These are phyloP conservation scores for Lactarius pseudohatsudake DNA, from an alignment of 768 basidiomycete species.

Conservation along the genomic window DNA sequence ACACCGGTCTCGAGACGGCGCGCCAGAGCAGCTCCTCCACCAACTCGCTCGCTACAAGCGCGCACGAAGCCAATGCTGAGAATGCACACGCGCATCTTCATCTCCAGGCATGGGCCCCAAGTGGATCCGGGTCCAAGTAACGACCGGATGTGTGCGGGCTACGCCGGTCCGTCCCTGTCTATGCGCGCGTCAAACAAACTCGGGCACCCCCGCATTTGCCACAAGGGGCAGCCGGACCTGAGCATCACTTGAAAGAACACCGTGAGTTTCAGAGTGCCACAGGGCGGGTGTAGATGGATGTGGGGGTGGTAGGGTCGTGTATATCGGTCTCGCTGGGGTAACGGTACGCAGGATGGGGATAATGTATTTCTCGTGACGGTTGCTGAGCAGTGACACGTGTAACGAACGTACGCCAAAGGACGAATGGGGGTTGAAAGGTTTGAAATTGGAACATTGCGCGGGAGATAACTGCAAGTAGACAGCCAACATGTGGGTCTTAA, in stretches of 20 bases:
- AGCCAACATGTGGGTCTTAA: background rate
- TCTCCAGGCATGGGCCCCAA: background rate
- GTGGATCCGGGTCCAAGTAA: background rate
- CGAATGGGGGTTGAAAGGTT: slow-evolving; percentile 36
- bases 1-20: background rate
- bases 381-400: slow-evolving; percentile 44
- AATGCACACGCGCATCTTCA: background rate
- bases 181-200: background rate
- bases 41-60: slow-evolving; percentile 5
- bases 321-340: slow-evolving; percentile 32
- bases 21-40: slow-evolving; percentile 10
- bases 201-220: background rate
- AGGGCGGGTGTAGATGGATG: slow-evolving; percentile 37
- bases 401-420: slow-evolving; percentile 57
- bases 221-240: slow-evolving; percentile 35
- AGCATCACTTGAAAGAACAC: slow-evolving; percentile 40
- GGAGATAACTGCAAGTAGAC: too few species aligned
- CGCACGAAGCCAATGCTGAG: background rate
- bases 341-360: slow-evolving; percentile 52
- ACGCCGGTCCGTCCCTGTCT: background rate
- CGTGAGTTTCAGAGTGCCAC: slow-evolving; percentile 49
- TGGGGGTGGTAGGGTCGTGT: slow-evolving; percentile 36
- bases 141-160: background rate
- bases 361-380: slow-evolving; percentile 63
- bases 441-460: background rate